phyloP scores from a whole-genome alignment of 306 rosid genomes.

The Vigna reflexopilosa region DNA sequence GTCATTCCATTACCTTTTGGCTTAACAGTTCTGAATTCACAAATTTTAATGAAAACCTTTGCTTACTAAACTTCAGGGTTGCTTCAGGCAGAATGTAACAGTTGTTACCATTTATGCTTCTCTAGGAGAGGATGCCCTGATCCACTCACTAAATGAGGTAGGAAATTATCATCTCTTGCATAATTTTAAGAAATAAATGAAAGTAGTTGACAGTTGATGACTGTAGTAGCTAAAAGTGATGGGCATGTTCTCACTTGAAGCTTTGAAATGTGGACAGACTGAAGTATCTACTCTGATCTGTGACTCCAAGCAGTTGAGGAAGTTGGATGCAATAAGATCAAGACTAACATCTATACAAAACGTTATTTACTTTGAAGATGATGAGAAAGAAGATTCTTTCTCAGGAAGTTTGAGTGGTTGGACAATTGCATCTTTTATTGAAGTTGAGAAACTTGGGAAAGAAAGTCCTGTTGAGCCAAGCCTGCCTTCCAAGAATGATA shows the following conservation, averaged over 20 bases:
- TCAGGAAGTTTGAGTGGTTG: constrained; percentile 56
- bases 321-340: constrained; percentile 70
- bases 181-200: constrained; percentile 32
- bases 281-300: constrained; percentile 81
- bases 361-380: constrained; percentile 80
- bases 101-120: constrained; percentile 93
- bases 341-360: constrained; percentile 62
- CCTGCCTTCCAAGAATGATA: constrained; percentile 73
- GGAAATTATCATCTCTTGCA: constrained; percentile 35
- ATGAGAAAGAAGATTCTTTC: constrained; percentile 52
- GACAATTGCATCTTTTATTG: constrained; percentile 66
- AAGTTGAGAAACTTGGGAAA: constrained; percentile 84
- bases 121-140: constrained; percentile 87
- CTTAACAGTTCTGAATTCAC: constrained; percentile 15
- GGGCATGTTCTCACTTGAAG: constrained; percentile 48
- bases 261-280: constrained; percentile 67
- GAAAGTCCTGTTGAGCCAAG: constrained; percentile 61
- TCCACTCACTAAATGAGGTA: constrained; percentile 95
- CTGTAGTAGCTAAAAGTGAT: constrained; percentile 11
- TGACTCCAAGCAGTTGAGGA: constrained; percentile 78
- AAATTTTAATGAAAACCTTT: constrained; percentile 33
- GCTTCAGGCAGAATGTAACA: constrained; percentile 80
- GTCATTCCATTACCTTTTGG: constrained; percentile 23
- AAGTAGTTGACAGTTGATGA: constrained; percentile 28
- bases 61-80: constrained; percentile 63